A percentile compares a stretch with the other conserved stretches of the same genome.
These are phyloP conservation scores for Betula pendula DNA, from an alignment of 306 rosid species.

Conservation along the genomic window DNA sequence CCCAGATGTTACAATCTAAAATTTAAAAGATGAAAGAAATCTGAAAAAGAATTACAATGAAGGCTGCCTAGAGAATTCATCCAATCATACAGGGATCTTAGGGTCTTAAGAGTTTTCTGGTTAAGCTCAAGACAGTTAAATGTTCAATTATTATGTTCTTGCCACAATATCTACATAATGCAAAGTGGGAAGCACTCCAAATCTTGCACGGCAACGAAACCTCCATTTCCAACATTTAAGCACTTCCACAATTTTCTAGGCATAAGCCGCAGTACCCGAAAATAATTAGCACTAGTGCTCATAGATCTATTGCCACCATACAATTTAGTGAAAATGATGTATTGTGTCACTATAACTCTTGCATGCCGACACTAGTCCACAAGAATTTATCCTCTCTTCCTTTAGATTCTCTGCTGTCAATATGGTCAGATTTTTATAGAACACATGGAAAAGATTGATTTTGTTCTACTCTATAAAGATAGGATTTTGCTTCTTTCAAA, in stretches of 20 bases:
- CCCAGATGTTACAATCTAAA: too few relatives aligned
- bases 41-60: not conserved
- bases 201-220: not conserved
- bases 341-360: not conserved
- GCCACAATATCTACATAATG: not conserved
- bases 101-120: not conserved
- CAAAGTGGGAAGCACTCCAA: not conserved
- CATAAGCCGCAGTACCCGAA: too few relatives aligned
- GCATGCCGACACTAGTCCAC: too few relatives aligned
- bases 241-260: too few relatives aligned
- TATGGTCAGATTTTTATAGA: too few relatives aligned
- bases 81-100: not conserved
- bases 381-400: not conserved
- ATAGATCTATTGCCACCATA: not conserved
- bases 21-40: too few relatives aligned
- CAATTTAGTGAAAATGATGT: too few relatives aligned
- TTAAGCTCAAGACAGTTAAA: not conserved
- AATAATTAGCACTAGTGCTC: too few relatives aligned
- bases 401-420: not conserved
- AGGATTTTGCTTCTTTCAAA: not conserved
- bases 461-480: not conserved
- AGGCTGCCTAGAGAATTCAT: not conserved
- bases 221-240: too few relatives aligned
- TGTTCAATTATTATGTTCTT: not conserved
- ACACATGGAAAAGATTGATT: not conserved